Evolutionary conservation across 1,284 basidiomycete genomes (phyloP).

Genomic region (Moesziomyces globuligerus): DNA sequence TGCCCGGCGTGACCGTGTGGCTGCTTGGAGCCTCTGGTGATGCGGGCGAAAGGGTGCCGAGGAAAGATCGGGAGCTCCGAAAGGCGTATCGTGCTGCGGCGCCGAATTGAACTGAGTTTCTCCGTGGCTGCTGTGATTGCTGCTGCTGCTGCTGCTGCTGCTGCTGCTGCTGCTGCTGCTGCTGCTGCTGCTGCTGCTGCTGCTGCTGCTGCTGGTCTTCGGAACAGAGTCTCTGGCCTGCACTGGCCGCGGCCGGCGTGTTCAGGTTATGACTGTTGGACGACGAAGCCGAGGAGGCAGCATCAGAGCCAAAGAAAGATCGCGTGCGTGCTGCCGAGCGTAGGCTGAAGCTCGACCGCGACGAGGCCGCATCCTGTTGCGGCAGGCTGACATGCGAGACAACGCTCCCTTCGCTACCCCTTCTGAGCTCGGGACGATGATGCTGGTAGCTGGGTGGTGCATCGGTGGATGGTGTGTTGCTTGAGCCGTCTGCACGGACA

Average conservation of each 20-base stretch:
- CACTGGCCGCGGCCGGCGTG: constrained; percentile 14
- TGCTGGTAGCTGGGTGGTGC: constrained; percentile 33
- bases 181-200: too few species aligned
- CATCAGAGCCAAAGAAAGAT: constrained; percentile 13
- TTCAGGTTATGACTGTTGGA: not conserved
- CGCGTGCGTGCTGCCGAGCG: constrained; percentile 2
- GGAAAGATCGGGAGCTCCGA: constrained; percentile 24
- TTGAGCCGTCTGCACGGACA: constrained; percentile 14
- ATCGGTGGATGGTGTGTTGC: constrained; percentile 2
- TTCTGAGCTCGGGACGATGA: constrained; percentile 7
- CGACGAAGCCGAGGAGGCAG: constrained; percentile 2
- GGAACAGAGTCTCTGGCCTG: constrained; percentile 1
- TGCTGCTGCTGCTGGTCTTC: constrained; percentile 3
- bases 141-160: constrained; percentile 3
- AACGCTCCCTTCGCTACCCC: constrained; percentile 34
- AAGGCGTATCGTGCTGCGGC: constrained; percentile 23
- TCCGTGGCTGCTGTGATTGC: constrained; percentile 1
- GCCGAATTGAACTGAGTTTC: constrained; percentile 26
- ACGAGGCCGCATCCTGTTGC: constrained; percentile 4
- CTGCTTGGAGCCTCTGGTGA: too few species aligned
- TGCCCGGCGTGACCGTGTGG: not conserved
- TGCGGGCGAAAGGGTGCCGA: constrained; percentile 13
- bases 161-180: not conserved
- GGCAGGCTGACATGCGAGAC: constrained; percentile 14
- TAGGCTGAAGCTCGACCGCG: constrained; percentile 2